These are phyloP conservation scores for Lasiosphaeria ovina DNA, from an alignment of 495 filamentous ascomycete genomes.

Conservation along the genomic window DNA sequence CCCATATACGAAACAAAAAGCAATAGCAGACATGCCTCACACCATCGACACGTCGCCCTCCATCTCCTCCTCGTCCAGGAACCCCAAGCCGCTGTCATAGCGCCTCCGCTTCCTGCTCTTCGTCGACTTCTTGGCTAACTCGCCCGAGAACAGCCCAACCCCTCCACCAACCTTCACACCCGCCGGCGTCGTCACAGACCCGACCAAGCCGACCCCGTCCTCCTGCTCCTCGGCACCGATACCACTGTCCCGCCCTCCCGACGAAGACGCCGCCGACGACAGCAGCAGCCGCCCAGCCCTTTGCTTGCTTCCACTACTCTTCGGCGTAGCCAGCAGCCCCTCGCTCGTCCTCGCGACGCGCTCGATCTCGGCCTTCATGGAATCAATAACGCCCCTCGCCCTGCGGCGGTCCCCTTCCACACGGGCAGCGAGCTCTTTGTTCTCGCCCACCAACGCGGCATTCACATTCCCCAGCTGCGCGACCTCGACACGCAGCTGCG, in stretches of 20 bases:
- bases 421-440: slow-evolving; percentile 22
- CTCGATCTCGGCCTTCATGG: slow-evolving; percentile 45
- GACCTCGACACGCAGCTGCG: slow-evolving; percentile 40
- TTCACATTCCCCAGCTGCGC: slow-evolving; percentile 24
- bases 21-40: not conserved
- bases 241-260: slow-evolving; percentile 19
- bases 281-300: no score
- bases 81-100: slow-evolving; percentile 62
- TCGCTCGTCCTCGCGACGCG: slow-evolving; percentile 36
- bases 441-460: slow-evolving; percentile 37
- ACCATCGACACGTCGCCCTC: slow-evolving; percentile 14
- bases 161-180: not conserved
- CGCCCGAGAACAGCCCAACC: slow-evolving; percentile 30
- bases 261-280: not conserved
- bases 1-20: not conserved
- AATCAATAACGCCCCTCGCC: slow-evolving; percentile 53
- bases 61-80: slow-evolving; percentile 60
- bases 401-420: slow-evolving; percentile 47
- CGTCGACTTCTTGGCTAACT: slow-evolving; percentile 21
- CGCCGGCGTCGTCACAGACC: not conserved
- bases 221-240: slow-evolving; percentile 4
- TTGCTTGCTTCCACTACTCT: slow-evolving; percentile 4
- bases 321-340: slow-evolving; percentile 30
- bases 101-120: slow-evolving; percentile 44
- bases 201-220: not conserved